Base-by-base conservation (phyloP, 768 basidiomycete genomes). In the Lanmaoa pseudosensibilis region DNA sequence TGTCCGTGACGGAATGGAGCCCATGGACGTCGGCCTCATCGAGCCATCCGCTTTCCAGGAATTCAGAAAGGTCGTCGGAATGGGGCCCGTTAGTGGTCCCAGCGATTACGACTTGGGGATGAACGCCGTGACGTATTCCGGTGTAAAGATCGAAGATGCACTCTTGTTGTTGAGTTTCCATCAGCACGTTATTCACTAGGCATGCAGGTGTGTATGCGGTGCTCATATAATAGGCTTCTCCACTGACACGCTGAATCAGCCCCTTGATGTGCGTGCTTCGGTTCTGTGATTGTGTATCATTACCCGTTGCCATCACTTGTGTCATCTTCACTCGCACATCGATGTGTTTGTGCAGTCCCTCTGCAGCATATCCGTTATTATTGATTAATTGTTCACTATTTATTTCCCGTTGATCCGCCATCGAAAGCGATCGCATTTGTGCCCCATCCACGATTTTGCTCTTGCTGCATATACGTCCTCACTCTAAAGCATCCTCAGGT, bases 131-230 rank as follows among this genome's bases (percentile, higher is more conserved):
- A 71, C 65, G 41, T 78, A 71, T 57, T 80, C 77, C 55, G 84
- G 84, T 46, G 82, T 88, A 58, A 83, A 78, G 65, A 77, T 88
- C 50, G 89, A 90, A 70, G 89, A 92, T 63, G 89, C 89, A 5
- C 72, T 88, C 33, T 72, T 92, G 39, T 75, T 92, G 50, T 78
- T 92, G 59, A 84, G 83, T 69, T 92, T 92, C 75, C 85, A 87
- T 65, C 83, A 86, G 45, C 83, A 85, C 62, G 77, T 78, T 60
- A 80, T 82, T 61, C 84, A 81, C 57, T 84, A 74, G 77, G 46
- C 58, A 27, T 63, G 57, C 63, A 66, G 64, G 69, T 70, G 57
- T 13, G 63, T 61, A 18, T 45, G 34, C 23, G 13, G 38, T 40
- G 32, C 47, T 59, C 32, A 45, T 30, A 4, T 49, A 39, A 27